A percentile compares a stretch with the other conserved stretches of the same genome.
These are phyloP conservation scores for Trametes coccinea DNA, from an alignment of 768 basidiomycete genomes.

Conservation along the genomic window DNA sequence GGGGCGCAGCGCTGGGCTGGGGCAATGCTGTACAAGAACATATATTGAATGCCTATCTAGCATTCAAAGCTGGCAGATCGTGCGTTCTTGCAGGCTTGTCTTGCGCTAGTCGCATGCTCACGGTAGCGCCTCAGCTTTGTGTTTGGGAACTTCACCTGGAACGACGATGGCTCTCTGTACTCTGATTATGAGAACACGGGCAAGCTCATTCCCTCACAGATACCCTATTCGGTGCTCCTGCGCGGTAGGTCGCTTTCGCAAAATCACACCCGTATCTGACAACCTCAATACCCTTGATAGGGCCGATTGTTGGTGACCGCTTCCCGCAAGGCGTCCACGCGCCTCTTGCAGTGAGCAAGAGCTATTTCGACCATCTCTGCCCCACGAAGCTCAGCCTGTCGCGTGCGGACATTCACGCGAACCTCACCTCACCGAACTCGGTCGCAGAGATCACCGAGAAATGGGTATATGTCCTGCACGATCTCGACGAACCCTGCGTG, in stretches of 20 bases:
- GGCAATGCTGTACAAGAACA: slow-evolving; percentile 44
- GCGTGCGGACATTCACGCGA: not conserved
- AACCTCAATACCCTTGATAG: not conserved
- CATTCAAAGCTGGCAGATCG: slow-evolving; percentile 39
- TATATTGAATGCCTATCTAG: slow-evolving; percentile 35
- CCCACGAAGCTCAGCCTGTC: not conserved
- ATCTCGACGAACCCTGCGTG: slow-evolving; percentile 4
- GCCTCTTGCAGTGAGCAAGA: slow-evolving; percentile 9
- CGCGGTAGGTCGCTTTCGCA: slow-evolving; percentile 36
- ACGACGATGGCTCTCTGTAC: slow-evolving; percentile 39
- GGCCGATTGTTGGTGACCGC: slow-evolving; percentile 12
- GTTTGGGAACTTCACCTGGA: slow-evolving; percentile 60
- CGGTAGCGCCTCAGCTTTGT: slow-evolving; percentile 37
- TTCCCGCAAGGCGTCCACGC: slow-evolving; percentile 3
- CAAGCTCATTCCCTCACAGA: slow-evolving; percentile 50
- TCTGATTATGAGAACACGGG: slow-evolving; percentile 42
- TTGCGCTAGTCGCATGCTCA: not conserved
- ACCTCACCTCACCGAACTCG: not conserved
- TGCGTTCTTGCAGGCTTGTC: slow-evolving; percentile 22
- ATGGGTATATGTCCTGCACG: not conserved
- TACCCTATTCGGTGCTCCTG: slow-evolving; percentile 53
- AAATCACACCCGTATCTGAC: too few relatives aligned
- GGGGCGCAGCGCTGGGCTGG: slow-evolving; percentile 32
- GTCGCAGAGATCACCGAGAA: slow-evolving; percentile 2
- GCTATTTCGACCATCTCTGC: slow-evolving; percentile 16